Percentiles rank a stretch among this genome's conserved stretches.
phyloP scores from a whole-genome alignment of 179 eudicot species.

The Drosera spatulata region DNA sequence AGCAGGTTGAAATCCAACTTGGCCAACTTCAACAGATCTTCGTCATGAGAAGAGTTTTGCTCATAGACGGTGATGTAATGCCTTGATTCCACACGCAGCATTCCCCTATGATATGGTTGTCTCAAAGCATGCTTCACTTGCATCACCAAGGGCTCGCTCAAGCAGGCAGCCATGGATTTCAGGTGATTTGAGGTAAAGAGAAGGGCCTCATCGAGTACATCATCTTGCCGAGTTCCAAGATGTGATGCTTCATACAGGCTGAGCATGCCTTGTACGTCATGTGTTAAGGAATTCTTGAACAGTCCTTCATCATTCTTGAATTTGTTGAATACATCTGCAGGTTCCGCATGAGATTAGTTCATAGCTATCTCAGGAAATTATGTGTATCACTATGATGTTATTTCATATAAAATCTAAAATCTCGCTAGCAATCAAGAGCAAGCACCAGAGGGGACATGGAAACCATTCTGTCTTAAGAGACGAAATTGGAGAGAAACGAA shows the following conservation, averaged over 20 bases:
- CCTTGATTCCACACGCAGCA: slow-evolving; percentile 16
- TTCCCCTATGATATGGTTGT: slow-evolving; percentile 12
- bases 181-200: slow-evolving; percentile 1
- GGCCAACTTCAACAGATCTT: slow-evolving; percentile 18
- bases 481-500: slow-evolving; percentile 19
- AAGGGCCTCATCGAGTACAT: slow-evolving; percentile 6
- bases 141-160: slow-evolving; percentile 3
- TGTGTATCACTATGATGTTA: neutral
- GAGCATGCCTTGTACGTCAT: slow-evolving; percentile 13
- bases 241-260: slow-evolving; percentile 22
- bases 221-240: slow-evolving; percentile 3
- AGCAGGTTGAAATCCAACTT: slow-evolving; percentile 26
- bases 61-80: slow-evolving; percentile 18
- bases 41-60: slow-evolving; percentile 3
- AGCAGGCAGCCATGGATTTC: neutral
- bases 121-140: slow-evolving; percentile 14
- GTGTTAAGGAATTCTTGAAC: slow-evolving; percentile 3
- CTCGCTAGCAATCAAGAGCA: too few relatives aligned
- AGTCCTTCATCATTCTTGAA: slow-evolving; percentile 14
- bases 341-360: neutral
- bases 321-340: slow-evolving; percentile 16
- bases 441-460: slow-evolving; percentile 4
- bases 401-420: neutral
- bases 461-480: slow-evolving; percentile 21
- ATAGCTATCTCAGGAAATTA: neutral